These are phyloP conservation scores for Apiotrichum montevideense DNA, from an alignment of 1,284 basidiomycete species.

Conservation along the genomic window DNA sequence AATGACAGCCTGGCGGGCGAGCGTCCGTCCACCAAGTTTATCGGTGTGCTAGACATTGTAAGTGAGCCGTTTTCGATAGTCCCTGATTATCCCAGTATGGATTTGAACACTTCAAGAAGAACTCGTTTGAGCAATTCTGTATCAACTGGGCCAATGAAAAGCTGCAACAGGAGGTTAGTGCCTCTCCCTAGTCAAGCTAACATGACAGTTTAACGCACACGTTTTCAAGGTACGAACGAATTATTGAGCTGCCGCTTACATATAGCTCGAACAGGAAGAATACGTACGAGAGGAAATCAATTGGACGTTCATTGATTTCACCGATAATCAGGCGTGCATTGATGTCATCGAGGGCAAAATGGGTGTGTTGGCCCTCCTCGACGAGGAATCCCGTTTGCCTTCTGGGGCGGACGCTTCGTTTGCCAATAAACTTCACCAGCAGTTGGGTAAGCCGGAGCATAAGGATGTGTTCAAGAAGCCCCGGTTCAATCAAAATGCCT, in stretches of 20 bases:
- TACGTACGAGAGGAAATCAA: slow-evolving; percentile 97
- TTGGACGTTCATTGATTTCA: slow-evolving; percentile 99
- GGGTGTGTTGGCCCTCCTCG: slow-evolving; percentile 87
- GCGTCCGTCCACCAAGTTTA: slow-evolving; percentile 92
- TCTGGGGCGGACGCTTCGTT: slow-evolving; percentile 89
- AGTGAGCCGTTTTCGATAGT: neutral
- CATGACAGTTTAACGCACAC: slow-evolving; percentile 81
- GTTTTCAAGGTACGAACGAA: slow-evolving; percentile 67
- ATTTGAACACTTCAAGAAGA: slow-evolving; percentile 97
- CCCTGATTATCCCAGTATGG: slow-evolving; percentile 56
- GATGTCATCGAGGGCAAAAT: slow-evolving; percentile 97
- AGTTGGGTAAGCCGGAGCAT: slow-evolving; percentile 77
- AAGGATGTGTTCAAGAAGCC: slow-evolving; percentile 95
- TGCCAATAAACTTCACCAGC: slow-evolving; percentile 85
- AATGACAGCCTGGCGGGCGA: slow-evolving; percentile 94
- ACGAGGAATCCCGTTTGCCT: slow-evolving; percentile 96
- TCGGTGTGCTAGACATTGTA: slow-evolving; percentile 84
- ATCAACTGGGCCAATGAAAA: slow-evolving; percentile 99
- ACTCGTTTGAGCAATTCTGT: slow-evolving; percentile 99
- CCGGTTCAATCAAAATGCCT: slow-evolving; percentile 91
- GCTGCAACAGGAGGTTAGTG: slow-evolving; percentile 75
- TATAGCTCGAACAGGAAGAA: slow-evolving; percentile 89
- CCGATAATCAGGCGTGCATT: slow-evolving; percentile 97
- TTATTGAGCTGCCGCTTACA: neutral
- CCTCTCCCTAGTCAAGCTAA: slow-evolving; percentile 10